These are phyloP conservation scores for Graphiopsis chlorocephala DNA, from an alignment of 2,329 filamentous ascomycete genomes.

Conservation along the genomic window DNA sequence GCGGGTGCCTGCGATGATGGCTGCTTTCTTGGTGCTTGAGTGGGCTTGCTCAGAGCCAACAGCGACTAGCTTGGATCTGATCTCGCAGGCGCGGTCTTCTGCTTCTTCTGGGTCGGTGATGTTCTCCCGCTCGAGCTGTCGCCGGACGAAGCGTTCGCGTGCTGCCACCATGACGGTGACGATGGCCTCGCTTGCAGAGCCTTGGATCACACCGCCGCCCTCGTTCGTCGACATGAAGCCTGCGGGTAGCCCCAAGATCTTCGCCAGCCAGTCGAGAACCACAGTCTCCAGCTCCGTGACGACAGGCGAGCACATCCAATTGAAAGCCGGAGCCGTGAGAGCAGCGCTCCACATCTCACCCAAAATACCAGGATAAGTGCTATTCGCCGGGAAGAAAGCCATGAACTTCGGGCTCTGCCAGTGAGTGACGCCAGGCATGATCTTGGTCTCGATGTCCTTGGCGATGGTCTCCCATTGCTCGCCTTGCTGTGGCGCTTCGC, in stretches of 20 bases:
- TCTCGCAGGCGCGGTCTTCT: conserved; percentile 66
- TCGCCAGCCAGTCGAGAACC: conserved; percentile 86
- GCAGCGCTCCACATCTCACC: conserved; percentile 89
- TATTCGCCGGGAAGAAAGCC: conserved; percentile 86
- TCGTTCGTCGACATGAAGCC: conserved; percentile 71
- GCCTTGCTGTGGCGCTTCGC: conserved; percentile 60
- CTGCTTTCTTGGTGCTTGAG: conserved; percentile 81
- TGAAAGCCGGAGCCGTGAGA: conserved; percentile 89
- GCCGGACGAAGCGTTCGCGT: conserved; percentile 70
- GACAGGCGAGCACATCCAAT: conserved; percentile 92
- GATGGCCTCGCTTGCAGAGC: conserved; percentile 82
- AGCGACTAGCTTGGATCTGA: conserved; percentile 72
- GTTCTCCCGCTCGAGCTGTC: conserved; percentile 53
- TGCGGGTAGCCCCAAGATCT: conserved; percentile 68
- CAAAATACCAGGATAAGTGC: conserved; percentile 79
- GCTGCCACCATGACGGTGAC: conserved; percentile 85
- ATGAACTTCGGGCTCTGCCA: conserved; percentile 95
- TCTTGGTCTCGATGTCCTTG: conserved; percentile 77
- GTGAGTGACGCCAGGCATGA: conserved; percentile 88
- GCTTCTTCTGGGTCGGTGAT: conserved; percentile 51
- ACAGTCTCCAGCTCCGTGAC: conserved; percentile 92
- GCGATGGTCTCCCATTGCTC: conserved; percentile 79
- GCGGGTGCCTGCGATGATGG: conserved; percentile 80
- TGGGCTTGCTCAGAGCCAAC: conserved; percentile 78
- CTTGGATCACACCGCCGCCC: conserved; percentile 92